Evolutionary conservation across 192 early-diverging fungal species (phyloP).

Genomic region (Entophlyctis luteolus): DNA sequence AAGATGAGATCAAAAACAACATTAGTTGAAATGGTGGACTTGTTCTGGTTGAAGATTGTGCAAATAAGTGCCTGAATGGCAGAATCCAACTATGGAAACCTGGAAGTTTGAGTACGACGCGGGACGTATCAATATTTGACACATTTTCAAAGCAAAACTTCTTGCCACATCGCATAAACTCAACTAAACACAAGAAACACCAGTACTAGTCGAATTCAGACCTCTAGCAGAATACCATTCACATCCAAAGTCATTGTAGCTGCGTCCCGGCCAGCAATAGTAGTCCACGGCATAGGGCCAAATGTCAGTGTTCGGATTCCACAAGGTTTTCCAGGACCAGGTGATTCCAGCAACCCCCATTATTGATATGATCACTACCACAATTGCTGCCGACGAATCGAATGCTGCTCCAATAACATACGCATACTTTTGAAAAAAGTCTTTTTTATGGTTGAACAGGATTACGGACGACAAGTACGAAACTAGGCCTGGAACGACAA

Average conservation of each 20-base stretch:
- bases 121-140: too few species aligned
- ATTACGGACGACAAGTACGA: constrained; percentile 54
- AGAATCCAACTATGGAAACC: too few species aligned
- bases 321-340: background rate
- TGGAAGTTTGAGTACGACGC: too few species aligned
- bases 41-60: background rate
- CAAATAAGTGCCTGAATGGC: too few species aligned
- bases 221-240: constrained; percentile 1
- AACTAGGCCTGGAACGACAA: constrained; percentile 28
- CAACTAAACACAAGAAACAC: background rate
- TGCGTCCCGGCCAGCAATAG: background rate
- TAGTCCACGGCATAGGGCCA: background rate
- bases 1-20: background rate
- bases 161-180: background rate
- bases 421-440: constrained; percentile 45
- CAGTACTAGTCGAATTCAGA: constrained; percentile 2
- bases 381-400: constrained; percentile 39
- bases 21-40: background rate
- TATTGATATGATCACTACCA: background rate
- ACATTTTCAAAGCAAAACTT: background rate
- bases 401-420: constrained; percentile 55
- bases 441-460: constrained; percentile 32
- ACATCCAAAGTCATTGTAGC: constrained; percentile 11
- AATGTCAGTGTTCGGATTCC: constrained; percentile 7
- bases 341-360: background rate